Evolutionary conservation across 306 rosid species (phyloP), one percentile per base, ranked within the genome.

Genomic region (Citrullus colocynthis): DNA sequence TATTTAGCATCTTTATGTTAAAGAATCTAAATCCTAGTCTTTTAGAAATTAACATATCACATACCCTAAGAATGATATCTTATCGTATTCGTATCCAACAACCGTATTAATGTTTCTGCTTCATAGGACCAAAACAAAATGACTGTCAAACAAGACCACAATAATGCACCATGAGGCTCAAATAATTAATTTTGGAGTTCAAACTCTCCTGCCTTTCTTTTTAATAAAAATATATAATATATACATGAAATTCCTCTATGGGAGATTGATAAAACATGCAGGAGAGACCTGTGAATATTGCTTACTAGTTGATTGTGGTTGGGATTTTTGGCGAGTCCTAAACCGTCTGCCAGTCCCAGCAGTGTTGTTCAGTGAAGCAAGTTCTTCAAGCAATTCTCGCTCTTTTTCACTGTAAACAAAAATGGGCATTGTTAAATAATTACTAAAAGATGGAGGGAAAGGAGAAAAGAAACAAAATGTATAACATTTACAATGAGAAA

Each of bases 331-430:
- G 48, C 84, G 90, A 66, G 83, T 79, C 84, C 83, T 85, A 79
- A 87, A 83, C 17, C 90, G 96, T 77, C 83, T 84, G 78, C 87
- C 78, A 51, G 85, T 83, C 80, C 86, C 75, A 56, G 86, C 70
- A 34, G 80, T 67, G 85, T 85, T 82, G 61, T 82, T 89, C 77
- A 92, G 85, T 60, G 84, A 82, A 80, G 92, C 86, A 78, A 95
- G 93, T 79, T 92, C 92, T 88, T 92, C 93, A 51, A 95, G 99
- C 86, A 95, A 82, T 79, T 87, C 97, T 34, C 93, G 91, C 83
- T 95, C 99, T 82, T 84, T 84, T 69, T 70, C 54, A 86, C 99
- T 95, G 83, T 54, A 84, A 56, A 78, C 30, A 73, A 83, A 8
- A 41, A 45, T 28, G 7, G 5, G 20, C 2, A 45, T 71, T 7